Percentiles rank a stretch among this genome's conserved stretches.
Evolutionary conservation across 2,329 filamentous ascomycete genomes (phyloP).

Genomic region (Aureobasidium pullulans): DNA sequence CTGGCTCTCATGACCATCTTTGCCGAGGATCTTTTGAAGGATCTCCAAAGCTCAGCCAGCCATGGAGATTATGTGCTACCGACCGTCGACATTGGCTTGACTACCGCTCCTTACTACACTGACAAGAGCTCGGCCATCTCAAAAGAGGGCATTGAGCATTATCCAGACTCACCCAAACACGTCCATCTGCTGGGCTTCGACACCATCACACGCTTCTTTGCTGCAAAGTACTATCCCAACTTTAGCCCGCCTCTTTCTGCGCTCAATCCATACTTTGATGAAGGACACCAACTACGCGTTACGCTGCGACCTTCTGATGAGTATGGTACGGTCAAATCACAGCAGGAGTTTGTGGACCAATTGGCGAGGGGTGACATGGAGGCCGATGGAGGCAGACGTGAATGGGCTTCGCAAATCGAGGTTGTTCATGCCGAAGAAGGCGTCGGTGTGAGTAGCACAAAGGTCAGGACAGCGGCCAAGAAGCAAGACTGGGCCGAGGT

Average conservation of each 20-base stretch:
- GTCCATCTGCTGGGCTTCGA: slow-evolving; percentile 70
- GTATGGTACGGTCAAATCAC: slow-evolving; percentile 52
- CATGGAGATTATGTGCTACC: slow-evolving; percentile 27
- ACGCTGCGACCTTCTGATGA: slow-evolving; percentile 55
- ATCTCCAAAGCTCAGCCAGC: slow-evolving; percentile 11
- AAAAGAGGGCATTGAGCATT: slow-evolving; percentile 28
- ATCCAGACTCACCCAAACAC: slow-evolving; percentile 39
- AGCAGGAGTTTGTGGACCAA: slow-evolving; percentile 47
- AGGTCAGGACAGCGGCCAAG: slow-evolving; percentile 52
- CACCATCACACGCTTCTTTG: slow-evolving; percentile 64
- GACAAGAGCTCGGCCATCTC: slow-evolving; percentile 59
- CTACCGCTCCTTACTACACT: slow-evolving; percentile 65
- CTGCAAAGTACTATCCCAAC: slow-evolving; percentile 61
- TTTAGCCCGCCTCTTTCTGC: slow-evolving; percentile 42
- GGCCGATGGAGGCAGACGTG: slow-evolving; percentile 45
- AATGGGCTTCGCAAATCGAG: slow-evolving; percentile 56
- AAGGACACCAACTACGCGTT: slow-evolving; percentile 53
- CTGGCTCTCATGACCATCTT: slow-evolving; percentile 66
- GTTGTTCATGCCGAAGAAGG: slow-evolving; percentile 48
- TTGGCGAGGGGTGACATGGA: slow-evolving; percentile 43
- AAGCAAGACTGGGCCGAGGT: slow-evolving; percentile 42
- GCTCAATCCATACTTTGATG: slow-evolving; percentile 56
- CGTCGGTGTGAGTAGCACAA: slow-evolving; percentile 51
- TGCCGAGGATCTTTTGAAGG: slow-evolving; percentile 45
- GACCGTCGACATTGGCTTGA: slow-evolving; percentile 59